Conservation (phyloP, 257 asterid species). For the Jacaranda copaia region DNA sequence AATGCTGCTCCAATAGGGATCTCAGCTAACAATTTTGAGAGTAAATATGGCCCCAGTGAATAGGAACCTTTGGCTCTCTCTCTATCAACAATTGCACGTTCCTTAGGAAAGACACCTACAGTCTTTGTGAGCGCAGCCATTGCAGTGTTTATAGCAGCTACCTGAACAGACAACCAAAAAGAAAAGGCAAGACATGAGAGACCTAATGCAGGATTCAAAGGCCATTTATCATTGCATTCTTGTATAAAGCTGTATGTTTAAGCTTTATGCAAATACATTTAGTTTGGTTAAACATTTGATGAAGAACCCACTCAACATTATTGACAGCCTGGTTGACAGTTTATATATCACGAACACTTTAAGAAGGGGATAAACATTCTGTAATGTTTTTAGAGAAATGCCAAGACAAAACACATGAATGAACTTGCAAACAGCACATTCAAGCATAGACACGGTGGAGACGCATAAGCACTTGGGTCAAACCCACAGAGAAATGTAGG, state of each 20-base stretch:
- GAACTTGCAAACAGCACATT: slow-evolving; percentile 1
- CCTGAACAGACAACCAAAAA: slow-evolving; percentile 52
- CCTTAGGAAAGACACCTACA: slow-evolving; percentile 97
- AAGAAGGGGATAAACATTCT: not conserved
- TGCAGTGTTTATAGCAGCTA: slow-evolving; percentile 98
- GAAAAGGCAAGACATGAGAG: slow-evolving; percentile 29
- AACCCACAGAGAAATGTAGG: slow-evolving; percentile 3
- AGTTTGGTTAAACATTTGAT: slow-evolving; percentile 14
- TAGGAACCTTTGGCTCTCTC: slow-evolving; percentile 93
- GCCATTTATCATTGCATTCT: slow-evolving; percentile 7
- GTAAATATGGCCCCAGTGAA: slow-evolving; percentile 87
- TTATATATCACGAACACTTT: not conserved
- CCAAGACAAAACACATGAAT: not conserved
- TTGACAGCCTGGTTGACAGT: not conserved
- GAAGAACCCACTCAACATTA: not conserved
- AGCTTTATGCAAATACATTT: slow-evolving; percentile 10
- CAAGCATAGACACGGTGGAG: not conserved
- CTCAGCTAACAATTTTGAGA: slow-evolving; percentile 92
- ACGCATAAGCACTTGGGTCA: slow-evolving; percentile 19
- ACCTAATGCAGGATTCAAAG: slow-evolving; percentile 20
- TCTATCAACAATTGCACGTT: slow-evolving; percentile 95
- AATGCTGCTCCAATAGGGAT: slow-evolving; percentile 96
- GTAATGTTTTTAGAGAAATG: not conserved
- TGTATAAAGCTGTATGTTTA: not conserved
- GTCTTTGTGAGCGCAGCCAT: slow-evolving; percentile 99